A percentile compares a stretch with the other conserved stretches of the same genome.
Conservation (phyloP, 192 early-diverging fungal species). For the Coemansia pectinata region DNA sequence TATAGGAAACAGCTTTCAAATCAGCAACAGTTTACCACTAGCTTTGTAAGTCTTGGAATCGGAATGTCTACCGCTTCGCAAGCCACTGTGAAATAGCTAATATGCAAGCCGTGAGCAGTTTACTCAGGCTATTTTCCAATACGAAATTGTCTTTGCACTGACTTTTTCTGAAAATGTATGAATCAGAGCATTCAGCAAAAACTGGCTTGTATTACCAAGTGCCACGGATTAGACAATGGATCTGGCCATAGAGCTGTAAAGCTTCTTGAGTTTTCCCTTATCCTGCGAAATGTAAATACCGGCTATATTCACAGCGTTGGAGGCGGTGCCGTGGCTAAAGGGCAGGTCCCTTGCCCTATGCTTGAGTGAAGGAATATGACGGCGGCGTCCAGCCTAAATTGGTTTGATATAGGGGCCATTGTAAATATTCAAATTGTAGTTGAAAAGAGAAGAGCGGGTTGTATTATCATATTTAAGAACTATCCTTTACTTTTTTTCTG, state of each 20-base stretch:
- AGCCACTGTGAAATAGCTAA: too few relatives aligned
- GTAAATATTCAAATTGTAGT: neutral
- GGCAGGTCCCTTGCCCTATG: neutral
- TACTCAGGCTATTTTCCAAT: neutral
- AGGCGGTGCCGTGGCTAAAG: neutral
- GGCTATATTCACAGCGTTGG: neutral
- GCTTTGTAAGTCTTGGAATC: too few relatives aligned
- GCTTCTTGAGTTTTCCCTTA: neutral
- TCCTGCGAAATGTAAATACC: neutral
- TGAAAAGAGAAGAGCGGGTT: neutral
- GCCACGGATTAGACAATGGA: neutral
- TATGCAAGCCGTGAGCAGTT: too few relatives aligned
- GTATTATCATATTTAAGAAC: neutral
- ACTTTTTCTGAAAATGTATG: neutral
- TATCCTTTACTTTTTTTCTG: neutral
- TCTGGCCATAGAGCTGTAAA: neutral
- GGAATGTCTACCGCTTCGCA: too few relatives aligned
- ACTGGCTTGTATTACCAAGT: neutral
- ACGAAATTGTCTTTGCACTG: neutral
- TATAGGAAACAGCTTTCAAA: too few relatives aligned
- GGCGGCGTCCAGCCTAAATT: neutral
- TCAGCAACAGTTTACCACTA: too few relatives aligned
- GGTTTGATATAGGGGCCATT: neutral
- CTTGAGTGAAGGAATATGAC: neutral
- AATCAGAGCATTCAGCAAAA: neutral